Percentiles rank a stretch among this genome's conserved stretches.
Conservation (phyloP, 805 yeast species). For the Barnettozyma sp. region DNA sequence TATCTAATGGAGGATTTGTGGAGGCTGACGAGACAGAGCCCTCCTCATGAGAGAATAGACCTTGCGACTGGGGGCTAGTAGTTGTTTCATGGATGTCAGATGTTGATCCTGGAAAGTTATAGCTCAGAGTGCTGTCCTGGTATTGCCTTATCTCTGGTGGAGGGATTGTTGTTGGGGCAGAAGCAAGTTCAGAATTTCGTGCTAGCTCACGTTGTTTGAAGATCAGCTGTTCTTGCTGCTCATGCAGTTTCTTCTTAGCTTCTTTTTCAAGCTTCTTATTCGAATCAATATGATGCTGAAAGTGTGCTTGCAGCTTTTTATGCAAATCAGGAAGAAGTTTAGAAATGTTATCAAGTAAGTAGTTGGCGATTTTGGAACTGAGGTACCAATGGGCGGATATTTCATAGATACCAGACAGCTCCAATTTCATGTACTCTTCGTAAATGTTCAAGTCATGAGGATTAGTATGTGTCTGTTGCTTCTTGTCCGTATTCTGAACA, state of each 20-base stretch:
- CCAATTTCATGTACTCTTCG: slow-evolving; percentile 42
- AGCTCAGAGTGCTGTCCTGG: too few relatives aligned
- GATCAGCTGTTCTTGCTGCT: neutral
- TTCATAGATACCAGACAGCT: slow-evolving; percentile 41
- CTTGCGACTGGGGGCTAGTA: neutral
- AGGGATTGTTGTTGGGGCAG: too few relatives aligned
- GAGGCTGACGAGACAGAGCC: neutral
- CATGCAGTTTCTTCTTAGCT: neutral
- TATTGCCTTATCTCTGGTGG: too few relatives aligned
- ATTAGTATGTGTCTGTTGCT: slow-evolving; percentile 15
- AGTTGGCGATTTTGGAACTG: slow-evolving; percentile 40
- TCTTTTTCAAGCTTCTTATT: slow-evolving; percentile 4
- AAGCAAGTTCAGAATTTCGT: slow-evolving; percentile 4
- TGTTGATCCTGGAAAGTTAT: slow-evolving; percentile 10
- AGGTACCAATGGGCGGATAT: slow-evolving; percentile 47
- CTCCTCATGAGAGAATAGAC: neutral
- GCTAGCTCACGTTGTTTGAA: neutral
- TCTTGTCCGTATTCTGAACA: slow-evolving; percentile 10
- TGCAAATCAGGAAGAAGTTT: slow-evolving; percentile 38
- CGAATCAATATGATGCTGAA: slow-evolving; percentile 17
- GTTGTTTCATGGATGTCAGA: neutral
- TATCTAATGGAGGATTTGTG: neutral
- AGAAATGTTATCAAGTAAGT: slow-evolving; percentile 38
- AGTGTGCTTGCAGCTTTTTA: slow-evolving; percentile 30
- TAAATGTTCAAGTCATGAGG: slow-evolving; percentile 36